These are phyloP conservation scores for Gnetum montanum DNA, from an alignment of 75 land plant genomes.

Conservation along the genomic window DNA sequence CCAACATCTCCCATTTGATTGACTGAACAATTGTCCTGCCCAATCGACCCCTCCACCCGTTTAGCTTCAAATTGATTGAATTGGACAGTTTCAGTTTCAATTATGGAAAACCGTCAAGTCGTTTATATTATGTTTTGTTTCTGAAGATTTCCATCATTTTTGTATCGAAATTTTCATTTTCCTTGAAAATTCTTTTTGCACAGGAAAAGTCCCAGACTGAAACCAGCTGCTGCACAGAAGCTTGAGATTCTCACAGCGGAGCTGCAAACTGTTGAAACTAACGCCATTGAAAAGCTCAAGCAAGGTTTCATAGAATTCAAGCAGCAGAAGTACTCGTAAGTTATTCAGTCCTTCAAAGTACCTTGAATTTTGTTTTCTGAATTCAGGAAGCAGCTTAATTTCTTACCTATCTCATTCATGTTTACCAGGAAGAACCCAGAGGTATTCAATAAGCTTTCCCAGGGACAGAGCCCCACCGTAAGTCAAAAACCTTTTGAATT, in stretches of 20 bases:
- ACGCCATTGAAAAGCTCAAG: constrained; percentile 33
- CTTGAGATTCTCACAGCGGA: constrained; percentile 23
- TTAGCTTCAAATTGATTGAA: too few relatives aligned
- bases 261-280: constrained; percentile 4
- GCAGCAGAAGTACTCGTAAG: constrained; percentile 45
- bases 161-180: too few relatives aligned
- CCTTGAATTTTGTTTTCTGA: not conserved
- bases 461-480: constrained; percentile 63
- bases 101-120: too few relatives aligned
- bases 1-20: too few relatives aligned
- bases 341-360: not conserved
- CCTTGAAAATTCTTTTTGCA: too few relatives aligned
- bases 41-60: too few relatives aligned
- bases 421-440: constrained; percentile 55
- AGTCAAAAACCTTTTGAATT: constrained; percentile 27
- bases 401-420: not conserved
- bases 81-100: too few relatives aligned
- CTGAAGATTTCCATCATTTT: too few relatives aligned
- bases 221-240: constrained; percentile 18
- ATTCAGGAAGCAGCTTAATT: not conserved
- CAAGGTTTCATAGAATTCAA: constrained; percentile 51
- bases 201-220: constrained; percentile 14
- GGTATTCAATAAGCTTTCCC: constrained; percentile 45
- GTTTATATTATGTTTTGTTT: too few relatives aligned
- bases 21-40: too few relatives aligned